Evolutionary conservation across 1,284 basidiomycete species (phyloP).

Genomic region (Puccinia horiana): DNA sequence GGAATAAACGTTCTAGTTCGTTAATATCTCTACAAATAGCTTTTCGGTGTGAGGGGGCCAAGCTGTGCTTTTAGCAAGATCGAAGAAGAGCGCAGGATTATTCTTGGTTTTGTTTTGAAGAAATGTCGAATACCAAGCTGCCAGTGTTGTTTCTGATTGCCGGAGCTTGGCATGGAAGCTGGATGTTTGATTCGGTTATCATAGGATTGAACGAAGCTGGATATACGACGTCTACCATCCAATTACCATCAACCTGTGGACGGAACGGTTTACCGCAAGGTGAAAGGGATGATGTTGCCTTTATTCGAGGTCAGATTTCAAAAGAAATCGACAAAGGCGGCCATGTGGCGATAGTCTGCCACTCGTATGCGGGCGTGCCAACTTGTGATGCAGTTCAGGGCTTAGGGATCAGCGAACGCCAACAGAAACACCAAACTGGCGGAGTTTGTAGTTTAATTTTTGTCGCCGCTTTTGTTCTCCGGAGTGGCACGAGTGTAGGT

Average conservation of each 20-base stretch:
- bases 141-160: conserved; percentile 37
- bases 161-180: conserved; percentile 42
- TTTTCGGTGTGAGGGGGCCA: not conserved
- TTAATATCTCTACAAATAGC: not conserved
- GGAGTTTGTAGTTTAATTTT: conserved; percentile 41
- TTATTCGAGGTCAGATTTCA: conserved; percentile 31
- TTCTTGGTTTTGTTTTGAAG: not conserved
- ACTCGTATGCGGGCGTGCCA: conserved; percentile 50
- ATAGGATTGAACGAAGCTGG: conserved; percentile 17
- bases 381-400: conserved; percentile 49
- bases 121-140: conserved; percentile 9
- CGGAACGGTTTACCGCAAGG: conserved; percentile 12
- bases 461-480: conserved; percentile 36
- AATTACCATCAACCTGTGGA: conserved; percentile 24
- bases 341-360: conserved; percentile 50
- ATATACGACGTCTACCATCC: conserved; percentile 19
- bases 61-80: not conserved
- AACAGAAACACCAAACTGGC: conserved; percentile 46
- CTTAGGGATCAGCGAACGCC: conserved; percentile 47
- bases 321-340: conserved; percentile 46
- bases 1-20: not conserved
- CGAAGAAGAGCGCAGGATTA: not conserved
- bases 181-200: conserved; percentile 38
- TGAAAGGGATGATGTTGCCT: conserved; percentile 21
- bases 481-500: conserved; percentile 9